A percentile compares a stretch with the other conserved stretches of the same genome.
phyloP scores from a whole-genome alignment of 2,329 filamentous ascomycete species.

The Phialocephala subalpina region DNA sequence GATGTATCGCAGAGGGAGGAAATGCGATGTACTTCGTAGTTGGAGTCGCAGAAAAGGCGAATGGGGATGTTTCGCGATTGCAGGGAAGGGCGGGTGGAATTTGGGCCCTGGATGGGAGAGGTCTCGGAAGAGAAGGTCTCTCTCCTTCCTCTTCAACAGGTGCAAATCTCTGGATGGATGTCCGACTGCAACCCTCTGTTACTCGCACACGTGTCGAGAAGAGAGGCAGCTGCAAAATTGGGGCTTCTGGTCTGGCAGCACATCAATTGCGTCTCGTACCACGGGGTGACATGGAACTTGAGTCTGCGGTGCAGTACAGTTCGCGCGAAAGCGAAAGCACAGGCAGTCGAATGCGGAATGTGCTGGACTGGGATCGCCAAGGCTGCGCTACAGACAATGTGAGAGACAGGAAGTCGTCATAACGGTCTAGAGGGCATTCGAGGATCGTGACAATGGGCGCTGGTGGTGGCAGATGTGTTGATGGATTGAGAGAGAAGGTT shows the following conservation, averaged over 20 bases:
- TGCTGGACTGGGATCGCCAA: slow-evolving; percentile 17
- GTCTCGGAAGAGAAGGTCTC: slow-evolving; percentile 4
- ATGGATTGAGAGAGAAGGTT: not conserved
- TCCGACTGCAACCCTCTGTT: not conserved
- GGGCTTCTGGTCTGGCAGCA: slow-evolving; percentile 1
- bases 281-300: slow-evolving; percentile 25
- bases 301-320: slow-evolving; percentile 15
- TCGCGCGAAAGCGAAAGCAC: slow-evolving; percentile 18
- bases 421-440: not conserved
- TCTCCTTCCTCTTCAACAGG: not conserved
- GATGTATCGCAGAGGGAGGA: slow-evolving; percentile 15
- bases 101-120: slow-evolving; percentile 17
- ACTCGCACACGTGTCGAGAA: slow-evolving; percentile 2
- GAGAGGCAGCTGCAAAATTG: not conserved
- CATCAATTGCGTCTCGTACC: slow-evolving; percentile 24
- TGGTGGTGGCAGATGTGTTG: not conserved
- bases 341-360: slow-evolving; percentile 22
- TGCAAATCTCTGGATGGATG: not conserved
- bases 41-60: slow-evolving; percentile 18
- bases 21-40: not conserved
- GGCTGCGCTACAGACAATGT: slow-evolving; percentile 29
- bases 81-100: slow-evolving; percentile 29
- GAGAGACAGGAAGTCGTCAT: slow-evolving; percentile 20
- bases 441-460: not conserved
- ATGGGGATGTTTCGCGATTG: slow-evolving; percentile 33